Evolutionary conservation across 306 rosid species (phyloP).

Genomic region (Luffa acutangula): DNA sequence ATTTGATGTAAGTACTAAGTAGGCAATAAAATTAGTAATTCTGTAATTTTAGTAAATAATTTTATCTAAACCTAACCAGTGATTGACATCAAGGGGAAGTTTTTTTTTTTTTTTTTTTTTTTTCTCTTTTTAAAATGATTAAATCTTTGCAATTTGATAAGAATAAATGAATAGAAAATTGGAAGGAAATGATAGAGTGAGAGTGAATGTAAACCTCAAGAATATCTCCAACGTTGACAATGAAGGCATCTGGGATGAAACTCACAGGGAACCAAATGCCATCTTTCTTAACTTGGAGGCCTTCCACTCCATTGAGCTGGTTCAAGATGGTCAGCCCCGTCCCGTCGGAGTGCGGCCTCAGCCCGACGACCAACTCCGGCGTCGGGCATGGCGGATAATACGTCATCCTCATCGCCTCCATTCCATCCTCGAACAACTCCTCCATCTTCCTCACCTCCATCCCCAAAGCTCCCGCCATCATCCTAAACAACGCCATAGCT

Average conservation of each 20-base stretch:
- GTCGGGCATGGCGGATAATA: conserved; percentile 69
- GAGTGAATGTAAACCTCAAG: conserved; percentile 38
- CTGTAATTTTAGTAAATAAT: no score
- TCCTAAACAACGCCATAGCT: conserved; percentile 27
- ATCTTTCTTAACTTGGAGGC: conserved; percentile 58
- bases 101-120: no score
- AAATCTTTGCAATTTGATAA: no score
- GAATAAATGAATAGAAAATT: no score
- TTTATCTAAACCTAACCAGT: no score
- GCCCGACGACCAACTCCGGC: conserved; percentile 51
- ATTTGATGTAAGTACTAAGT: no score
- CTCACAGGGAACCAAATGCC: conserved; percentile 65
- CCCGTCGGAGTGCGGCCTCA: conserved; percentile 64
- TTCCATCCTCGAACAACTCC: conserved; percentile 46
- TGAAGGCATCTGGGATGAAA: conserved; percentile 38
- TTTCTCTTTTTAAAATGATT: no score
- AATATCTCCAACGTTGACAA: conserved; percentile 68
- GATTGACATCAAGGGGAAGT: no score
- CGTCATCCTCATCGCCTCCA: conserved; percentile 62
- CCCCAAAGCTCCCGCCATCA: conserved; percentile 34
- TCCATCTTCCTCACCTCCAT: conserved; percentile 34
- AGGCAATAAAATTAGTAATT: no score
- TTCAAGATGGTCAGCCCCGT: conserved; percentile 54
- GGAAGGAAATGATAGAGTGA: background rate
- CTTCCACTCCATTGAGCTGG: conserved; percentile 58